Conservation (phyloP, 1,284 basidiomycete genomes). For the Leccinum subspadiceum region DNA sequence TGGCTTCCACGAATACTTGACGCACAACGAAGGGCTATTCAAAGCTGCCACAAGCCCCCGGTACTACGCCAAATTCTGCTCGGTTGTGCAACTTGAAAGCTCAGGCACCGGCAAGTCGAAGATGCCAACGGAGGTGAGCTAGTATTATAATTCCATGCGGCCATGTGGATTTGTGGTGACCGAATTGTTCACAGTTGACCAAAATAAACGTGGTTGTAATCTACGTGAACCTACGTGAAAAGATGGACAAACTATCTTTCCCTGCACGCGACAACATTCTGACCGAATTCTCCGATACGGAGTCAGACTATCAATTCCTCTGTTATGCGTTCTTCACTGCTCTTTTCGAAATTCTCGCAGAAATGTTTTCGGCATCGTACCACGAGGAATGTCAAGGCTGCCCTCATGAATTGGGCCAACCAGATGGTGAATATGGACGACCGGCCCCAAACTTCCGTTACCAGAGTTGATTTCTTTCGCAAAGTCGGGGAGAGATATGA, state of each 20-base stretch:
- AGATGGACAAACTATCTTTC: constrained; percentile 2
- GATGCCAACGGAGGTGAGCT: constrained; percentile 17
- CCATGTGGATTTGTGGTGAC: background rate
- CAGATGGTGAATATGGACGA: background rate
- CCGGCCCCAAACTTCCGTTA: background rate
- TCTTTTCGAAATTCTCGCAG: constrained; percentile 11
- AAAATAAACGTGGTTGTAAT: constrained; percentile 15
- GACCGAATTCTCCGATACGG: background rate
- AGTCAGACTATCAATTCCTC: background rate
- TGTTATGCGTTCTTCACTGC: constrained; percentile 13
- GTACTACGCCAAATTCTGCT: constrained; percentile 21
- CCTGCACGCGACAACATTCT: constrained; percentile 14
- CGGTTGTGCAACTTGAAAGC: constrained; percentile 18
- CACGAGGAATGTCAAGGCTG: background rate
- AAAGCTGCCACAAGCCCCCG: background rate
- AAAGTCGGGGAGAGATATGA: background rate
- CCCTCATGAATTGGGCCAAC: background rate
- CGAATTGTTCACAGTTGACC: constrained; percentile 8
- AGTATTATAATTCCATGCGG: background rate
- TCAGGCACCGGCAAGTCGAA: constrained; percentile 26
- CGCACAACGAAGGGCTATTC: constrained; percentile 12
- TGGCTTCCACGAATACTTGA: constrained; percentile 20
- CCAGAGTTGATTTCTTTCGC: background rate
- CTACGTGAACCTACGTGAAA: constrained; percentile 20
- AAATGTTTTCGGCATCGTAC: background rate